Evolutionary conservation across 106 monocot genomes (phyloP).

Genomic region (Alisma plantagoaquatica): DNA sequence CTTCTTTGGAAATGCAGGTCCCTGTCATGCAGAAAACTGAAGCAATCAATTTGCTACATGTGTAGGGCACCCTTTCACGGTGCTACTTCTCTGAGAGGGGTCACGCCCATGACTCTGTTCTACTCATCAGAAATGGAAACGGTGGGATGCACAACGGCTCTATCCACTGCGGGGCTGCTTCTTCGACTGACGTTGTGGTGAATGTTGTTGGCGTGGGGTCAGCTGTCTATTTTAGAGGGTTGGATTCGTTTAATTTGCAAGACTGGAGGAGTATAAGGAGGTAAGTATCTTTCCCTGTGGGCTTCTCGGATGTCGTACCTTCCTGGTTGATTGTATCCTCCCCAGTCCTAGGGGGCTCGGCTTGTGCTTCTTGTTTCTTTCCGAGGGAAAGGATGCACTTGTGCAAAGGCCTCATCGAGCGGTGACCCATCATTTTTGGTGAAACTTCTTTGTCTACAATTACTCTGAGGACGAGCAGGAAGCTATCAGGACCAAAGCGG

Average conservation of each 20-base stretch:
- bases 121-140: not conserved
- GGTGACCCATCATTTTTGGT: too few species aligned
- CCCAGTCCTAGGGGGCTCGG: not conserved
- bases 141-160: too few species aligned
- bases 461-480: too few species aligned
- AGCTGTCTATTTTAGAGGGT: conserved; percentile 56
- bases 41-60: conserved; percentile 71
- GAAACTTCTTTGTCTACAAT: too few species aligned
- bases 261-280: conserved; percentile 85
- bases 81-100: conserved; percentile 76
- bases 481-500: too few species aligned
- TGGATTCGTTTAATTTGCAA: conserved; percentile 45
- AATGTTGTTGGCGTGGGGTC: conserved; percentile 85
- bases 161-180: too few species aligned
- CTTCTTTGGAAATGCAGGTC: conserved; percentile 30
- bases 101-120: not conserved
- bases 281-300: too few species aligned
- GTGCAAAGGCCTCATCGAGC: too few species aligned
- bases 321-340: not conserved
- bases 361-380: not conserved
- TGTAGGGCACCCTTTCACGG: conserved; percentile 34
- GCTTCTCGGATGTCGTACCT: conserved; percentile 2
- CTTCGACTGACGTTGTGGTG: conserved; percentile 9
- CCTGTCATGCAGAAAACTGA: conserved; percentile 46
- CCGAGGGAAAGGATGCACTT: conserved; percentile 22